Conservation (phyloP, 2,329 filamentous ascomycete species). For the Pseudogymnoascus verrucosus region DNA sequence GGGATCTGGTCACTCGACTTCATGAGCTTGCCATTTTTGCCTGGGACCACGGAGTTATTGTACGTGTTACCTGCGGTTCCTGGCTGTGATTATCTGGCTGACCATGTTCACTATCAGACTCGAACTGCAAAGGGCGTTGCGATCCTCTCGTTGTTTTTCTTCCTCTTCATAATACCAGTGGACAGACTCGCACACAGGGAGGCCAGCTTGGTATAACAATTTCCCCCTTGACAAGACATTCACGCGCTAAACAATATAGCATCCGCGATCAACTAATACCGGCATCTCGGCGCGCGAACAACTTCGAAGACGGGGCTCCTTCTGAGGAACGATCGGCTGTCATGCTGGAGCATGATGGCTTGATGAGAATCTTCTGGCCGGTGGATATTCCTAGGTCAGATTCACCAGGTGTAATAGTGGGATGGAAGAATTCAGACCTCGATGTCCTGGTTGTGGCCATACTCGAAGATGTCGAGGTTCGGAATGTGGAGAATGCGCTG, state of each 20-base stretch:
- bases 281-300: slow-evolving; percentile 95
- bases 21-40: slow-evolving; percentile 97
- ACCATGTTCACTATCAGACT: slow-evolving; percentile 44
- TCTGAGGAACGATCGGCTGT: slow-evolving; percentile 50
- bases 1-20: slow-evolving; percentile 92
- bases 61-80: slow-evolving; percentile 37
- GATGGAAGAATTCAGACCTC: slow-evolving; percentile 87
- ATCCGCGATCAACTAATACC: slow-evolving; percentile 68
- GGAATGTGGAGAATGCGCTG: slow-evolving; percentile 80
- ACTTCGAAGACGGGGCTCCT: slow-evolving; percentile 86
- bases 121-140: slow-evolving; percentile 80
- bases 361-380: slow-evolving; percentile 99
- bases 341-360: slow-evolving; percentile 71
- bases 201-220: slow-evolving; percentile 60
- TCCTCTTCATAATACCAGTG: slow-evolving; percentile 75
- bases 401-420: slow-evolving; percentile 77
- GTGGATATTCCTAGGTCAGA: slow-evolving; percentile 68
- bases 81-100: slow-evolving; percentile 5
- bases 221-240: slow-evolving; percentile 20
- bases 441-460: slow-evolving; percentile 88
- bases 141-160: slow-evolving; percentile 75
- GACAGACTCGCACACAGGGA: slow-evolving; percentile 75
- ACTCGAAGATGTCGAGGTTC: slow-evolving; percentile 73
- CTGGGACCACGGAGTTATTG: slow-evolving; percentile 97
- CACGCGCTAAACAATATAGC: slow-evolving; percentile 42